A percentile compares a stretch with the other conserved stretches of the same genome.
Evolutionary conservation across 805 yeast species (phyloP).

Genomic region (Wickerhamiella vanderwaltii): DNA sequence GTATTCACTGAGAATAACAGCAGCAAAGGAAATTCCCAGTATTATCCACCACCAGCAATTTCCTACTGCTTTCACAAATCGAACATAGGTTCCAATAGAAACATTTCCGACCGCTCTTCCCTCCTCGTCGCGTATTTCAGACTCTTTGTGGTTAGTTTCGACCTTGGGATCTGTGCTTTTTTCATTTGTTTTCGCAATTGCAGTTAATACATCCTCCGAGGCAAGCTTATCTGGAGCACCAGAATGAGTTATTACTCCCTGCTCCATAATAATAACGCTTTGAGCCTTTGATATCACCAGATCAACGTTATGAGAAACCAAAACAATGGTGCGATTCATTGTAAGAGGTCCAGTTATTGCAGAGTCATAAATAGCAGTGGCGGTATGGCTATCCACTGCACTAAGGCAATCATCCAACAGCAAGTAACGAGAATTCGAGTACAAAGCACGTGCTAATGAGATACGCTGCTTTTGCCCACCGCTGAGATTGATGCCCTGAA

Average conservation of each 20-base stretch:
- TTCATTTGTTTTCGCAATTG: too few species aligned
- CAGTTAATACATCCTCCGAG: too few species aligned
- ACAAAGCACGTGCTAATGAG: slow-evolving; percentile 83
- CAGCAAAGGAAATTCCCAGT: not conserved
- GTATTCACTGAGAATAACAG: not conserved
- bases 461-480: slow-evolving; percentile 94
- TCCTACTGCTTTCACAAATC: not conserved
- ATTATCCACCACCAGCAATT: not conserved
- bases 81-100: not conserved
- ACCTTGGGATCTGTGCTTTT: too few species aligned
- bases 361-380: slow-evolving; percentile 78
- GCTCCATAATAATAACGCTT: slow-evolving; percentile 68
- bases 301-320: slow-evolving; percentile 90
- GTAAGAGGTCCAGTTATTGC: slow-evolving; percentile 82
- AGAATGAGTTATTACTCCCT: slow-evolving; percentile 66
- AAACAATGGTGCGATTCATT: slow-evolving; percentile 72
- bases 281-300: slow-evolving; percentile 73
- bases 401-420: slow-evolving; percentile 80
- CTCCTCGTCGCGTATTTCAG: too few species aligned
- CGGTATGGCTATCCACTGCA: slow-evolving; percentile 93
- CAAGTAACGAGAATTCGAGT: slow-evolving; percentile 78
- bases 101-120: not conserved
- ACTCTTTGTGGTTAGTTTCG: too few species aligned
- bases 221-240: slow-evolving; percentile 62
- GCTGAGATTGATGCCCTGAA: slow-evolving; percentile 82